Base-by-base conservation (phyloP, 495 filamentous ascomycete genomes). In the Bathelium albidoporum region DNA sequence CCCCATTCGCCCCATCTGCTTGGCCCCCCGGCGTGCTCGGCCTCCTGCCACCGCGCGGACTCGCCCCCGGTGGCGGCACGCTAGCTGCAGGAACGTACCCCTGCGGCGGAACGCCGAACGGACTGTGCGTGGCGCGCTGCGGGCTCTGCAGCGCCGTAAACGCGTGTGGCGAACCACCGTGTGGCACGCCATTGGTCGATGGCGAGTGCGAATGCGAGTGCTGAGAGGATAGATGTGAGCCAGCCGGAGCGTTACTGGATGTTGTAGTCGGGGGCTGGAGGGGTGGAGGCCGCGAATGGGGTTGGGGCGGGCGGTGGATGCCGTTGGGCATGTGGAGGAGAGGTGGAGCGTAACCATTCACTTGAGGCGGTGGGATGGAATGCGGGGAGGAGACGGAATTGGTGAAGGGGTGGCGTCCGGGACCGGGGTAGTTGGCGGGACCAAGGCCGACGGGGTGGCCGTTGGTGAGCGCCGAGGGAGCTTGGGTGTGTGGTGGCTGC, bases 311-410 rank as follows among this genome's bases (percentile, higher is more conserved):
- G 5, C 12, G 65, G 36, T 66, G 65, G 44, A 60, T 63, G 55
- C 49, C 49, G 24, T 55, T 55, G 49, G 49, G 24, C 49, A 55
- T 26, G 5, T 55, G 49, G 22, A 55, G 49, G 4, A 24, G 24
- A 55, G 49, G 49, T 0, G 49, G 20, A 24, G 49, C 10, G 24
- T 55, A 20, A 29, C 49, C 49, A 20, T 55, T 55, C 22, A 55
- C 49, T 55, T 68, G 69, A 34, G 43, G 58, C 10, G n/a, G n/a
- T n/a, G n/a, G n/a, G n/a, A 69, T 58, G 22, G 62, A 62, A 41
- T 32, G 36, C 2, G 64, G 58, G 18, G 61, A 53, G 41, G 59
- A 39, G 34, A 62, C 62, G 9, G 69, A 61, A 59, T 67, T 65
- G 43, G 59, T n/a, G 24, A 34, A 44, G 9, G 59, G 32, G 36